Percentiles rank a stretch among this genome's conserved stretches.
phyloP scores from a whole-genome alignment of 2,329 filamentous ascomycete genomes.

The Diaporthe humulicola region DNA sequence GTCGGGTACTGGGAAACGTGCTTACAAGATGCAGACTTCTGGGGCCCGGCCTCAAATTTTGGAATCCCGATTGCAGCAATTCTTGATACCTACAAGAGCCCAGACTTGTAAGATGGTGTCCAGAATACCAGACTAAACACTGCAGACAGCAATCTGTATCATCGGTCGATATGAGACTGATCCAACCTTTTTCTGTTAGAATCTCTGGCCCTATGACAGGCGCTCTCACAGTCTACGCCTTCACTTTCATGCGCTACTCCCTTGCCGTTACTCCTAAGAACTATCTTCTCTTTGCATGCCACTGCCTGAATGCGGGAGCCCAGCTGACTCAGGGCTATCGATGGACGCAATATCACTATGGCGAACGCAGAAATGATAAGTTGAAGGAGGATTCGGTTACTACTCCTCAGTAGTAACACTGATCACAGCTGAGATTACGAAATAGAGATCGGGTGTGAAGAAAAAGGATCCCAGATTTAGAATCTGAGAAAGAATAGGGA shows the following conservation, averaged over 20 bases:
- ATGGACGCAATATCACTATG: constrained; percentile 74
- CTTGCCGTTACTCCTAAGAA: constrained; percentile 75
- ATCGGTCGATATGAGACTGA: neutral
- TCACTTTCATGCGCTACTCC: constrained; percentile 80
- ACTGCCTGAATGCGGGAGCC: constrained; percentile 77
- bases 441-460: neutral
- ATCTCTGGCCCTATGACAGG: constrained; percentile 80
- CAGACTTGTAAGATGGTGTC: constrained; percentile 75
- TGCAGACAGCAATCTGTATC: no score
- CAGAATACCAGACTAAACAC: neutral
- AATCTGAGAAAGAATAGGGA: no score
- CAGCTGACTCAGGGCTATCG: constrained; percentile 79
- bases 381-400: constrained; percentile 45
- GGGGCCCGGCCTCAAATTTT: constrained; percentile 90
- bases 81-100: constrained; percentile 86
- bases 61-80: constrained; percentile 87
- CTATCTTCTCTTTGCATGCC: constrained; percentile 79
- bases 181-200: constrained; percentile 52
- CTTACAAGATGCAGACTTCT: constrained; percentile 75
- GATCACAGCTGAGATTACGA: neutral
- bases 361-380: constrained; percentile 67
- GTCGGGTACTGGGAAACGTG: neutral
- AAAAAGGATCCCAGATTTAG: neutral
- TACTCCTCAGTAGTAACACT: neutral
- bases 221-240: constrained; percentile 76